Base-by-base conservation (phyloP, 1,284 basidiomycete species). In the Malassezia vespertilionis region DNA sequence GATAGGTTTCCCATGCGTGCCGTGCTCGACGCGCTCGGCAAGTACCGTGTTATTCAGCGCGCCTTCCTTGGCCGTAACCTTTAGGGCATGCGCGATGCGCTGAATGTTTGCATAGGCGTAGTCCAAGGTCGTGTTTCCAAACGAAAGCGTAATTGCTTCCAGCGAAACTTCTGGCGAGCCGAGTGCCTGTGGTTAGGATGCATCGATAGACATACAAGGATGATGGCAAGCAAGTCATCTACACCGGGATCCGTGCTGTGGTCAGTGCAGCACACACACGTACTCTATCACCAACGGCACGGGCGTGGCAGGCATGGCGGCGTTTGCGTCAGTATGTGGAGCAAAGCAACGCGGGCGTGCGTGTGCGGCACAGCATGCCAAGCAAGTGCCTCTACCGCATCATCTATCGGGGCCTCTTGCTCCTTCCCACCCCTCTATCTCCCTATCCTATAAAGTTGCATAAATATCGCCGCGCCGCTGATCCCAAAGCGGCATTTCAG, bases 181-280 rank as follows among this genome's bases (percentile, higher is more conserved):
- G 18, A 63, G 52, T 0, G 60, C 60, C 20, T 53, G 39, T 15
- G 11, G 30, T 85, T 82, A 6, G 82, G 82, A 18, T 82, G 83
- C 14, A 82, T 76, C 20, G 85, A 71, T 0, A 83, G 82, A 9
- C 35, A 10, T 39, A 39, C 61, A n/a, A 73, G 62, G 40, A 74
- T 60, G 53, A 73, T 82, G 30, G 88, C 88, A 35, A 91, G 71
- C 30, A 81, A 77, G 69, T 96, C 90, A 72, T 96, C 90, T 2
- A 93, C 85, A 36, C 90, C 90, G 18, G 71, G 71, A 46, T 73
- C 71, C 2, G 68, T 71, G 49, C 63, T 61, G 51, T 53, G 56
- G 53, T 32, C 35, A 30, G 35, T 6, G 2, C 6, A 18, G 1
- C 10, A 12, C 15, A 5, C 5, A 10, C 5, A 36, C 49, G 7